phyloP scores from a whole-genome alignment of 371 early-diverging fungal genomes.

The Ordospora pajunii region DNA sequence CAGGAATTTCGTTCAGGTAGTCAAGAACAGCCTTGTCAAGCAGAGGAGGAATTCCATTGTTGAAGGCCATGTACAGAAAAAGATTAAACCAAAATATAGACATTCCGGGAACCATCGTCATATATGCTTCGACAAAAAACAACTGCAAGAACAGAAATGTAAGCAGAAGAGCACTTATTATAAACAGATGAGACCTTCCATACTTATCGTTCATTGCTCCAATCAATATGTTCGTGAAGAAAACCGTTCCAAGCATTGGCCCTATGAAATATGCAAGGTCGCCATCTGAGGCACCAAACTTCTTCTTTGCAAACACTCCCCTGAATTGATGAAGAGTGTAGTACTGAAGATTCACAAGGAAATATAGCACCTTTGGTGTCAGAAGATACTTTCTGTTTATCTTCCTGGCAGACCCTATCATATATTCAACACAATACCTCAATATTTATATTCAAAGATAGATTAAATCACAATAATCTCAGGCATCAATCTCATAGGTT shows the following conservation, averaged over 20 bases:
- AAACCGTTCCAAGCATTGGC: slow-evolving; percentile 43
- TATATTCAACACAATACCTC: slow-evolving; percentile 15
- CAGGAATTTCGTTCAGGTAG: slow-evolving; percentile 50
- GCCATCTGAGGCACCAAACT: slow-evolving; percentile 31
- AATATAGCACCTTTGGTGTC: slow-evolving; percentile 59
- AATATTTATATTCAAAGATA: too few relatives aligned
- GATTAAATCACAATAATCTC: too few relatives aligned
- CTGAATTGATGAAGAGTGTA: slow-evolving; percentile 60
- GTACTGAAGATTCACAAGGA: slow-evolving; percentile 56
- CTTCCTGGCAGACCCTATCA: slow-evolving; percentile 39
- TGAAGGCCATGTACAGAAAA: slow-evolving; percentile 50
- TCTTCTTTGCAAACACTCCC: slow-evolving; percentile 48
- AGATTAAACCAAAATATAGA: slow-evolving; percentile 45
- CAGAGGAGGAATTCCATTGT: slow-evolving; percentile 45
- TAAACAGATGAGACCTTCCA: slow-evolving; percentile 45
- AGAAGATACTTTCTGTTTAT: slow-evolving; percentile 52
- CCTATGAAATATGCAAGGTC: slow-evolving; percentile 40
- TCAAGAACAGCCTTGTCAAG: slow-evolving; percentile 59
- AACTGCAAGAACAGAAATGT: slow-evolving; percentile 48
- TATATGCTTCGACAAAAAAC: slow-evolving; percentile 37
- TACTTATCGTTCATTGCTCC: slow-evolving; percentile 59
- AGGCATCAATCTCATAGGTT: too few relatives aligned
- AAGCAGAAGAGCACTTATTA: slow-evolving; percentile 41
- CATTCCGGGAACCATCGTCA: neutral
- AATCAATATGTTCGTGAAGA: slow-evolving; percentile 60